Base-by-base conservation (phyloP, 306 rosid genomes). In the Oemleria cerasiformis region DNA sequence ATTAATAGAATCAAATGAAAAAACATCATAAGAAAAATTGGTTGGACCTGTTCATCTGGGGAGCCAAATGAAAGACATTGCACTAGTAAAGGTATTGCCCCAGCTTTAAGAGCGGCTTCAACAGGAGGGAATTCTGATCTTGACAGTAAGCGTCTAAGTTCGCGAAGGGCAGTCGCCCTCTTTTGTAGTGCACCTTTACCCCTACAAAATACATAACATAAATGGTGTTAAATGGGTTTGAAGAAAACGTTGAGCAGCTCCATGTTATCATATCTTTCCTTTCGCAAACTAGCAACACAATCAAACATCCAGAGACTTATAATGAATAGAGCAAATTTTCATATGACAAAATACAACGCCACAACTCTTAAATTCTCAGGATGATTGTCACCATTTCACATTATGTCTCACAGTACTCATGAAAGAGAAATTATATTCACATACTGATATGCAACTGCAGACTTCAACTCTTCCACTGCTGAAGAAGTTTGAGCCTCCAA, bases 21-120 rank as follows among this genome's bases (percentile, higher is more conserved):
- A 19, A 49, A 42, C 16, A 49, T 9, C 42, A 17, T 41, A 49
- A 75, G 69, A 70, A 44, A 57, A 70, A 50, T 74, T 60, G 72
- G 64, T 56, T 15, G 44, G 68, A 91, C 97, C 97, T 94, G 99
- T 68, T 94, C 99, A 75, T 94, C 99, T 20, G 91, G 92, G 67
- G 96, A 87, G 50, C 99, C 99, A 78, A 94, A 91, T 68, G 96
- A 86, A 78, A 91, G 97, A 84, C 97, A 91, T 58, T 91, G 96
- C 72, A 84, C 92, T 53, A 94, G 83, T 68, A 86, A 45, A 53
- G 96, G 73, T 67, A 94, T 71, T 40, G 91, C 96, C 70, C 99
- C 97, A 65, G 96, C 96, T 74, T 84, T 72, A 55, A 91, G 77
- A 75, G 96, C 96, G 71, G 92, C 80, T 70, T 94, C 97, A 78